A percentile compares a stretch with the other conserved stretches of the same genome.
Conservation (phyloP, 164 flowering plant species). For the Dillenia turbinata region DNA sequence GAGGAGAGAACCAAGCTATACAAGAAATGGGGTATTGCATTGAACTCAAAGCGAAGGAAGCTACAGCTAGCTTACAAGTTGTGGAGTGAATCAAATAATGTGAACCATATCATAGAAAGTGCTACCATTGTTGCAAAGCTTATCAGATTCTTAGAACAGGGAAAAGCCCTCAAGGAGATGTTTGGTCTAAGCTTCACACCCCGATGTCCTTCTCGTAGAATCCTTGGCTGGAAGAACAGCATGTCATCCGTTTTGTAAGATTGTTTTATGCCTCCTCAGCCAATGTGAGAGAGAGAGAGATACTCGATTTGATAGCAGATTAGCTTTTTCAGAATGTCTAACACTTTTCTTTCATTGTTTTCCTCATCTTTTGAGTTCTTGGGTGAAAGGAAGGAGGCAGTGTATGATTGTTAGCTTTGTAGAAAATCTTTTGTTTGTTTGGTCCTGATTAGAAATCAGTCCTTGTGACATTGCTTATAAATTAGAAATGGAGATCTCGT, state of each 20-base stretch:
- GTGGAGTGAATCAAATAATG: constrained; percentile 61
- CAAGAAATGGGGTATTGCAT: constrained; percentile 66
- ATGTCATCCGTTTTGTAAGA: constrained; percentile 33
- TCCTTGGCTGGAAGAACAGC: constrained; percentile 51
- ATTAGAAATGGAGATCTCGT: too few species aligned
- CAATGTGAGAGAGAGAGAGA: constrained; percentile 22
- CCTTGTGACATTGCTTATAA: too few species aligned
- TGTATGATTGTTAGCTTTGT: too few species aligned
- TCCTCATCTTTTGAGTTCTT: too few species aligned
- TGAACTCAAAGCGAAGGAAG: constrained; percentile 65
- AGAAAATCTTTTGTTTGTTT: too few species aligned
- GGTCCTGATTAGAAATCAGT: too few species aligned
- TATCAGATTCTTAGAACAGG: constrained; percentile 54
- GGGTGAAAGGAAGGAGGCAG: too few species aligned
- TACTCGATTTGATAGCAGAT: constrained; percentile 3
- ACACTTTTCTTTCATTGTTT: too few species aligned
- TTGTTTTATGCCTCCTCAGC: not conserved
- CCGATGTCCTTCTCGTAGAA: constrained; percentile 34
- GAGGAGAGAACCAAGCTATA: constrained; percentile 59
- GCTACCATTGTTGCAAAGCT: constrained; percentile 72
- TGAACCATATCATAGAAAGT: constrained; percentile 62
- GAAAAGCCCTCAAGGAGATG: constrained; percentile 76
- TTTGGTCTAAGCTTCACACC: constrained; percentile 90
- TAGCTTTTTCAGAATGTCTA: too few species aligned
- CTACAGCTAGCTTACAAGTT: constrained; percentile 52